Conservation (phyloP, 2,329 filamentous ascomycete genomes). For the Emergomyces orientalis region DNA sequence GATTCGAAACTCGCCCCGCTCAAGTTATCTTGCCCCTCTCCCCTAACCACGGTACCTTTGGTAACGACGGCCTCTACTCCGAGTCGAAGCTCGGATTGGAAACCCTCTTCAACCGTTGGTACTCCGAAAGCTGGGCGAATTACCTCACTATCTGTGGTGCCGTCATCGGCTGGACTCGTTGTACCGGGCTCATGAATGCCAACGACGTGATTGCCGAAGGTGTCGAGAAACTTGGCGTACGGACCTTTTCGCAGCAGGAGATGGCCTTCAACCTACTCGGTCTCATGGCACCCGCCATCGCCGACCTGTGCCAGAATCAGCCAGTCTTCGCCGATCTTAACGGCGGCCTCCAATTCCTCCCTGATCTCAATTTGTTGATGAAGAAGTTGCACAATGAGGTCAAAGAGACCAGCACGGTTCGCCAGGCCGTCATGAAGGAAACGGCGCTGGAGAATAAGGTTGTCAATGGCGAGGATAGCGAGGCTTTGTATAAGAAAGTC, state of each 20-base stretch:
- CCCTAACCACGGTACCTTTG: constrained; percentile 96
- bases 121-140: constrained; percentile 93
- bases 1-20: constrained; percentile 89
- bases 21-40: constrained; percentile 94
- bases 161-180: constrained; percentile 98
- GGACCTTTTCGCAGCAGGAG: constrained; percentile 97
- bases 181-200: constrained; percentile 92
- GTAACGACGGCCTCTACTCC: constrained; percentile 94
- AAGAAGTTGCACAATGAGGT: constrained; percentile 87
- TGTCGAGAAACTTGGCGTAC: constrained; percentile 90
- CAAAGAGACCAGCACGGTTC: constrained; percentile 88
- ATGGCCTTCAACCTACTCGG: constrained; percentile 99
- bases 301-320: constrained; percentile 89
- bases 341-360: constrained; percentile 94
- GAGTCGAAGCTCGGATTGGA: constrained; percentile 96
- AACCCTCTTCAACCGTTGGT: constrained; percentile 97
- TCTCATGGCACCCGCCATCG: constrained; percentile 86
- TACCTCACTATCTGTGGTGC: constrained; percentile 98
- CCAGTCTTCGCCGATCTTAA: constrained; percentile 97
- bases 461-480: constrained; percentile 86
- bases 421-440: constrained; percentile 89
- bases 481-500: constrained; percentile 90
- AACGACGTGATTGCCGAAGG: constrained; percentile 98
- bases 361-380: constrained; percentile 90
- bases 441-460: constrained; percentile 95